Conservation (phyloP, 176 grass and related monocot species). For the Ensete ventricosum region DNA sequence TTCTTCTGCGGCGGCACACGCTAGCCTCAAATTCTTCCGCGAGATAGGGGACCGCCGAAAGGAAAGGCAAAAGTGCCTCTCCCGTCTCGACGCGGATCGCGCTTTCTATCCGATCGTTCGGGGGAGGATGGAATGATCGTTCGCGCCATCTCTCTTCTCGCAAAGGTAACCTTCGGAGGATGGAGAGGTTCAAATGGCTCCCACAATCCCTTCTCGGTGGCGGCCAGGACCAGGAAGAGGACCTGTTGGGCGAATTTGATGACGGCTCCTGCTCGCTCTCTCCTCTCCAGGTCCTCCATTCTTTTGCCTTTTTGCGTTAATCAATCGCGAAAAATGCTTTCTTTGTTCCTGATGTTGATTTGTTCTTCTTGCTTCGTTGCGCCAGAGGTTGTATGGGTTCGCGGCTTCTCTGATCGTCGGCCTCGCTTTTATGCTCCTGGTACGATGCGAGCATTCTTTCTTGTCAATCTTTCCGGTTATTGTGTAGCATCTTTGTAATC, state of each 20-base stretch:
- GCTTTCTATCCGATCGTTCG: not conserved
- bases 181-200: slow-evolving; percentile 67
- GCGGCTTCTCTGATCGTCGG: slow-evolving; percentile 49
- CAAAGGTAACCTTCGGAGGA: slow-evolving; percentile 11
- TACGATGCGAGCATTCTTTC: slow-evolving; percentile 20
- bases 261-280: slow-evolving; percentile 52
- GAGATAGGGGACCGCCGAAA: not conserved
- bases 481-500: not conserved
- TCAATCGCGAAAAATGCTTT: not conserved
- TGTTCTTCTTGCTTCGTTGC: not conserved
- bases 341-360: not conserved
- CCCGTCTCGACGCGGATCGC: not conserved
- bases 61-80: not conserved
- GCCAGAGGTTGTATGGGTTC: slow-evolving; percentile 69
- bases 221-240: slow-evolving; percentile 47
- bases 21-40: not conserved
- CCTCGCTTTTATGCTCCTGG: slow-evolving; percentile 82
- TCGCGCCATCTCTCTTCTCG: not conserved
- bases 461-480: not conserved
- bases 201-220: slow-evolving; percentile 51
- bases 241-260: slow-evolving; percentile 46
- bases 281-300: slow-evolving; percentile 55
- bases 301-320: slow-evolving; percentile 3
- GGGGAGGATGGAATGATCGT: not conserved
- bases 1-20: too few relatives aligned